These are phyloP conservation scores for Mimosa bimucronata DNA, from an alignment of 306 rosid genomes.

Conservation along the genomic window DNA sequence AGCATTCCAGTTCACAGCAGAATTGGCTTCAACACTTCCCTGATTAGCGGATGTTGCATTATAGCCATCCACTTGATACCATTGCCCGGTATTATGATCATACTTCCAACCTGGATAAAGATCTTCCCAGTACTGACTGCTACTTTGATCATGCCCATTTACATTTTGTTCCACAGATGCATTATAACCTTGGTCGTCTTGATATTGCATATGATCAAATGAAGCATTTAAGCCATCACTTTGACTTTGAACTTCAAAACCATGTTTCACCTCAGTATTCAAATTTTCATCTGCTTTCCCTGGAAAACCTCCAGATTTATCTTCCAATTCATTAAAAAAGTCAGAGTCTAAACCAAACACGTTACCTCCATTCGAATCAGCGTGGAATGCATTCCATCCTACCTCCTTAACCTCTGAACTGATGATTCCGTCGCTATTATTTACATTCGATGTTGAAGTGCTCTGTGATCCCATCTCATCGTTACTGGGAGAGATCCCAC, in stretches of 20 bases:
- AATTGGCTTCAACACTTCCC: slow-evolving; percentile 39
- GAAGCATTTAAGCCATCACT: slow-evolving; percentile 43
- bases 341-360: slow-evolving; percentile 76
- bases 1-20: slow-evolving; percentile 44
- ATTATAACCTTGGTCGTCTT: slow-evolving; percentile 49
- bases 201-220: slow-evolving; percentile 46
- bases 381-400: slow-evolving; percentile 75
- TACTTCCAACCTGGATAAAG: slow-evolving; percentile 93
- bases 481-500: slow-evolving; percentile 28
- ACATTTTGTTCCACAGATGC: slow-evolving; percentile 43
- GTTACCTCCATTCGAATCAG: slow-evolving; percentile 57
- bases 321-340: slow-evolving; percentile 64
- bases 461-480: slow-evolving; percentile 43
- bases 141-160: slow-evolving; percentile 54
- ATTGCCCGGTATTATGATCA: slow-evolving; percentile 65
- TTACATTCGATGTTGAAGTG: slow-evolving; percentile 25
- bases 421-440: slow-evolving; percentile 34
- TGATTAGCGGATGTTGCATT: slow-evolving; percentile 39
- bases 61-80: slow-evolving; percentile 67
- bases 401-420: slow-evolving; percentile 69
- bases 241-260: slow-evolving; percentile 43
- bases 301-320: slow-evolving; percentile 41
- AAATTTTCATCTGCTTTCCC: slow-evolving; percentile 36
- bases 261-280: slow-evolving; percentile 40
- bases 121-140: slow-evolving; percentile 71